Evolutionary conservation across 1,284 basidiomycete genomes (phyloP), one percentile per base, ranked within the genome.

Genomic region (Malassezia pachydermatis): DNA sequence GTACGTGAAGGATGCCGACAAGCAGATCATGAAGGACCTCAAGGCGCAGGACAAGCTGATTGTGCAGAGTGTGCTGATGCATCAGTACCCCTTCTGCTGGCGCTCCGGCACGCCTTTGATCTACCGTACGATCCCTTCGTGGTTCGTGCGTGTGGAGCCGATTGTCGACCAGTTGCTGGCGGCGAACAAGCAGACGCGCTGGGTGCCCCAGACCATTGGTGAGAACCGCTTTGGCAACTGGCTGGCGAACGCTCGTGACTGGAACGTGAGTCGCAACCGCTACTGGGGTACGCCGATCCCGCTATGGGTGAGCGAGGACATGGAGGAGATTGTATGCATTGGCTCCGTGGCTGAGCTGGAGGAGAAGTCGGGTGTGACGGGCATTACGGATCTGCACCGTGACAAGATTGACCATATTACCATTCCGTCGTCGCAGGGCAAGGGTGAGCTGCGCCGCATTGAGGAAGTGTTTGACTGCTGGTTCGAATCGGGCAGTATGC

Each of bases 401-500:
- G 89, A 98, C 59, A 87, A 82, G 70, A 89, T 98, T 63, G 90
- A 96, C 73, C 80, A 86, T 68, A 87, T 99, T 75, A 90, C 87
- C 49, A 96, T 98, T 65, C 94, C 92, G 4, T 95, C 89, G 27
- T 78, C 84, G 69, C 75, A 82, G 72, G 92, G 90, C 56, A 94
- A 90, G 69, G 94, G 92, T 17, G 73, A 76, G 17, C 76, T 99
- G 35, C 86, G 80, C 73, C 82, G 92, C 51, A 79, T 96, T 16
- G 88, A 95, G 54, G 94, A 96, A 73, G 89, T 99, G 25, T 98
- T 99, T 73, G 94, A 99, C 73, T 99, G 94, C 73, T 99, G 94
- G 94, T 98, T 99, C 73, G 94, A 99, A 76, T 96, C 92, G 6
- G 94, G 94, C 75, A 92, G 89, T 69, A 99, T 99, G 94, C 94